Evolutionary conservation across 2,329 filamentous ascomycete genomes (phyloP), one percentile per base, ranked within the genome.

Genomic region (Colletotrichum gloeosporioides): DNA sequence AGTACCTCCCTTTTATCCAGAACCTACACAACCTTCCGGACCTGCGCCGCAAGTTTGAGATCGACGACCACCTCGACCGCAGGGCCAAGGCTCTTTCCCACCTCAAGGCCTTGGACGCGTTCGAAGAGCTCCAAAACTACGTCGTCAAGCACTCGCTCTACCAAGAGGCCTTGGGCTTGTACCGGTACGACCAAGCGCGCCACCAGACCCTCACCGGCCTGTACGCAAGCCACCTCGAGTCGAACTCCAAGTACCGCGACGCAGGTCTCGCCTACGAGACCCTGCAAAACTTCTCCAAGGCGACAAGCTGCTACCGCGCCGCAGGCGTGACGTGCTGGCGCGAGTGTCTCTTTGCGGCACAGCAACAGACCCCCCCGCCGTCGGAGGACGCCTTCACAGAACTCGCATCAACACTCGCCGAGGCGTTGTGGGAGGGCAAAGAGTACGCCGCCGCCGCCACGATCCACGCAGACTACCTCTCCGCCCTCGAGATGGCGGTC

Each of bases 1-100:
- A 99, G 84, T 99, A 99, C 80, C 91, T 99, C 9, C 97, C 97
- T 6, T 99, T 99, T 82, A 92, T 99, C 67, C 96, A 98, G 82
- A 93, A 93, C 44, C 90, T 99, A 4, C 95, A 98, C 82, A 90
- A 93, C 77, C 90, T 98, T 79, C 86, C 94, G 0, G 89, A 92
- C 13, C 84, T 94, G 13, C 92, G 95, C 25, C 92, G 95, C 59
- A 91, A 93, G 69, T 98, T 96, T 79, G 92, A 92, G 57, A 98
- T 99, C 69, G 97, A 99, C 82, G 94, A 99, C 81, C 93, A 98
- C 82, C 91, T 99, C 6, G 91, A 90, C 39, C 93, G 95, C 16
- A 90, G 93, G 63, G 84, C 88, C 57, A 98, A 98, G 86, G 96
- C 97, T 0, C 88, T 99, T 6, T 85, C 84, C 3, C 94, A 97